Evolutionary conservation across 106 monocot species (phyloP).

Genomic region (Allium fistulosum): DNA sequence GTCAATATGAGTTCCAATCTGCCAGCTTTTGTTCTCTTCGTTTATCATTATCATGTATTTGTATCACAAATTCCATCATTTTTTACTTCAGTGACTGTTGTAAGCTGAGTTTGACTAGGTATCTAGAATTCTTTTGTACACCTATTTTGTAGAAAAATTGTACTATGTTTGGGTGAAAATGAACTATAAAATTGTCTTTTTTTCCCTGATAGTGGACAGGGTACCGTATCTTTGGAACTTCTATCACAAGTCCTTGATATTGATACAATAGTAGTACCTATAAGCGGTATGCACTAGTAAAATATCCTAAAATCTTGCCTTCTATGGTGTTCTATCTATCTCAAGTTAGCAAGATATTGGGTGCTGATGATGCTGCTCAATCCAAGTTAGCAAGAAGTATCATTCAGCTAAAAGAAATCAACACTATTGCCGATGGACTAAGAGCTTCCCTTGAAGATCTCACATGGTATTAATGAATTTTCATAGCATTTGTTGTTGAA

Average conservation of each 20-base stretch:
- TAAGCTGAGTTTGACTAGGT: no score
- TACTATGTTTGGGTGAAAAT: background rate
- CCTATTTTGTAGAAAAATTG: no score
- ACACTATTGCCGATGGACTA: conserved; percentile 95
- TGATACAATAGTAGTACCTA: conserved; percentile 80
- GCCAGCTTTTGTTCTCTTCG: no score
- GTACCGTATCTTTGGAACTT: conserved; percentile 78
- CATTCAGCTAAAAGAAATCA: conserved; percentile 38
- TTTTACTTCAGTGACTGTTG: no score
- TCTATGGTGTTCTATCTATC: background rate
- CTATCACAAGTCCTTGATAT: conserved; percentile 70
- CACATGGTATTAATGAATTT: conserved; percentile 51
- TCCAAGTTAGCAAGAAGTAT: conserved; percentile 74
- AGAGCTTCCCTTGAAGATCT: conserved; percentile 85
- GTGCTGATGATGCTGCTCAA: conserved; percentile 86
- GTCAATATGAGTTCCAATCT: no score
- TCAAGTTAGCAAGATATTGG: conserved; percentile 24
- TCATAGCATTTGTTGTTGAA: no score
- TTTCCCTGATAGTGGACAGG: conserved; percentile 63
- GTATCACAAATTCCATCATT: no score
- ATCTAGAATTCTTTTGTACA: no score
- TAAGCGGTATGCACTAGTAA: conserved; percentile 55
- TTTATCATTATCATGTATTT: no score
- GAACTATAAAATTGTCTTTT: no score
- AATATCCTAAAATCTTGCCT: background rate